Conservation (phyloP, 2,329 filamentous ascomycete genomes). For the Apiospora hydei region DNA sequence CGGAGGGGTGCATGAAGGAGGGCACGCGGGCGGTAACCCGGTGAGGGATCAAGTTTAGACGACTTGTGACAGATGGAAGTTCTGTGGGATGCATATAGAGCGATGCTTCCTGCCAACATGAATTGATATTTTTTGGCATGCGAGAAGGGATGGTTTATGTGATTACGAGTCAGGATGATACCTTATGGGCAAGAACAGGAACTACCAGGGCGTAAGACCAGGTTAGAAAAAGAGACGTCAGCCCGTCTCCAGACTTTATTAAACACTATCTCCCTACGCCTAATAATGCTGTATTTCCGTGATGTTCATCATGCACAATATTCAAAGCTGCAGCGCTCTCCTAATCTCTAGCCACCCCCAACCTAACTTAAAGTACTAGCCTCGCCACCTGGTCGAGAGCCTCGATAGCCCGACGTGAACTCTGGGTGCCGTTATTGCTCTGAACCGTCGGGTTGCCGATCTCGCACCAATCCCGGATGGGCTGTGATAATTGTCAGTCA, state of each 20-base stretch:
- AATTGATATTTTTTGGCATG: neutral
- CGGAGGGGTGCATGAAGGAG: no score
- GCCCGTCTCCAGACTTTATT: constrained; percentile 7
- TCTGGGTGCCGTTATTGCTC: neutral
- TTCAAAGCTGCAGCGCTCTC: neutral
- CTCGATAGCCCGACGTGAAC: neutral
- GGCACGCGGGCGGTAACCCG: neutral
- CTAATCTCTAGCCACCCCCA: neutral
- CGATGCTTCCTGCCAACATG: neutral
- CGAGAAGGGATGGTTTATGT: neutral
- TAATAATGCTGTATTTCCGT: constrained; percentile 6
- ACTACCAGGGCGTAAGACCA: neutral
- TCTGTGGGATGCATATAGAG: neutral
- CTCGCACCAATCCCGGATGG: constrained; percentile 44
- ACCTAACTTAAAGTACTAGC: neutral
- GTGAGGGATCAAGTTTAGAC: constrained; percentile 10
- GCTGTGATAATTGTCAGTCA: constrained; percentile 32
- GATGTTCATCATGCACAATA: neutral
- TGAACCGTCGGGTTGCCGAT: constrained; percentile 34
- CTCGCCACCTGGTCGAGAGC: neutral
- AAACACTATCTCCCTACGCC: constrained; percentile 20
- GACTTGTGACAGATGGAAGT: neutral
- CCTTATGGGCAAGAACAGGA: neutral
- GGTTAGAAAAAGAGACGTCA: neutral
- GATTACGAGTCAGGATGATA: neutral